Conservation (phyloP, 176 grass and related monocot species). For the Juncus inflexus region DNA sequence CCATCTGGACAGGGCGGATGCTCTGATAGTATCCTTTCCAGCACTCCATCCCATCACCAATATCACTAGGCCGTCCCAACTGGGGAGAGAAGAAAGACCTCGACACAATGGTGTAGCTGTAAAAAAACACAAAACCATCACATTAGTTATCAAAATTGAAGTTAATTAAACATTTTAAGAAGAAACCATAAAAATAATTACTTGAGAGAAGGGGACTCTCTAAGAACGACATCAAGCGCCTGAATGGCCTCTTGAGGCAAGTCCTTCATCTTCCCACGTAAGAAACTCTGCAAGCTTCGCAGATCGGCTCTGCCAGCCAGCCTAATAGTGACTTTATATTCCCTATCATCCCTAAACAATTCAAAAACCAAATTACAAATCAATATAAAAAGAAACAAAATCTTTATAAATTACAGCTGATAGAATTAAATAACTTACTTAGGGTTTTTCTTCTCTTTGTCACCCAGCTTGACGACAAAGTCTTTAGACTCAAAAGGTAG, state of each 20-base stretch:
- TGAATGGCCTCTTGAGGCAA: slow-evolving; percentile 81
- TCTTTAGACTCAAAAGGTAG: slow-evolving; percentile 70
- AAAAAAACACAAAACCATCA: slow-evolving; percentile 3
- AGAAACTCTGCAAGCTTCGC: slow-evolving; percentile 52
- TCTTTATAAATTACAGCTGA: background rate
- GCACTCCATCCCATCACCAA: slow-evolving; percentile 76
- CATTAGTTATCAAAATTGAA: background rate
- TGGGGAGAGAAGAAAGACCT: slow-evolving; percentile 75
- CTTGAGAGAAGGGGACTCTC: slow-evolving; percentile 65
- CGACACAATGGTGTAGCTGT: slow-evolving; percentile 61
- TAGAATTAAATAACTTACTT: too few relatives aligned
- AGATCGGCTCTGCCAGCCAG: slow-evolving; percentile 55
- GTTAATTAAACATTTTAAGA: background rate
- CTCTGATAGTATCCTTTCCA: slow-evolving; percentile 97
- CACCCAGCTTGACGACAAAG: slow-evolving; percentile 53
- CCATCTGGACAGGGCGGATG: slow-evolving; percentile 80
- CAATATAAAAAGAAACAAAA: background rate
- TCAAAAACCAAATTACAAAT: slow-evolving; percentile 3
- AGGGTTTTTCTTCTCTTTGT: slow-evolving; percentile 30
- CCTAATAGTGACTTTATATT: slow-evolving; percentile 70
- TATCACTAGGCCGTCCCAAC: slow-evolving; percentile 46
- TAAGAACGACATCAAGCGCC: slow-evolving; percentile 83
- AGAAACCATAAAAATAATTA: slow-evolving; percentile 15
- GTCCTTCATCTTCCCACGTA: slow-evolving; percentile 56
- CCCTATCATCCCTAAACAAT: slow-evolving; percentile 42